phyloP scores from a whole-genome alignment of 208 protist genomes.

The Trypanosoma boissoni region DNA sequence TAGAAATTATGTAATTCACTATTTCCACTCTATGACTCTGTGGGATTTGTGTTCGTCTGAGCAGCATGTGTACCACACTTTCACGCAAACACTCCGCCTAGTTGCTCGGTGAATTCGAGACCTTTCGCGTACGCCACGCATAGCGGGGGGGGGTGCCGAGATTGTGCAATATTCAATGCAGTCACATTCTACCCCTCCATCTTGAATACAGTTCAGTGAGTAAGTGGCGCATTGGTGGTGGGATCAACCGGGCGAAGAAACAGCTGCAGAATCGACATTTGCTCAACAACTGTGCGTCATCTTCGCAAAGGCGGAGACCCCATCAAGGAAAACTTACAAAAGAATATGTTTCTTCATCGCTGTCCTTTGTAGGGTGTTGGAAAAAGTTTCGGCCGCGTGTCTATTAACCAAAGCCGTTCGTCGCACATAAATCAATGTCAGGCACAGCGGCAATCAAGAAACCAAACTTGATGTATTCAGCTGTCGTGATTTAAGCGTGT shows the following conservation, averaged over 20 bases:
- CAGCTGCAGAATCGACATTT: slow-evolving; percentile 27
- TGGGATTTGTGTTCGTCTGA: too few species aligned
- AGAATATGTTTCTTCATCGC: too few species aligned
- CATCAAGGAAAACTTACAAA: too few species aligned
- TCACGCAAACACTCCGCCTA: slow-evolving; percentile 51
- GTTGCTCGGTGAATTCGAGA: slow-evolving; percentile 28
- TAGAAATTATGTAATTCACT: not conserved
- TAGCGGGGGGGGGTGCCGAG: slow-evolving; percentile 16
- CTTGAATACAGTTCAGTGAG: slow-evolving; percentile 22
- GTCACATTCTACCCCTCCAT: slow-evolving; percentile 11
- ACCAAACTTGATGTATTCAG: slow-evolving; percentile 43
- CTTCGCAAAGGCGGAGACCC: slow-evolving; percentile 27
- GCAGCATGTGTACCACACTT: too few species aligned
- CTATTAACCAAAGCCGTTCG: too few species aligned
- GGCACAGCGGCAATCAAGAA: too few species aligned
- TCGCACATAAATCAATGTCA: too few species aligned
- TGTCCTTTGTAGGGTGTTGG: too few species aligned
- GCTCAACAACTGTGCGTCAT: slow-evolving; percentile 54
- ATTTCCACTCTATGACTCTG: too few species aligned
- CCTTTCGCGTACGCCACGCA: slow-evolving; percentile 45
- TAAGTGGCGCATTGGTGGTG: slow-evolving; percentile 14
- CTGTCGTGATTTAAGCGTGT: slow-evolving; percentile 44
- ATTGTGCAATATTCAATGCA: not conserved
- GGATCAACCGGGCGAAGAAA: slow-evolving; percentile 28
- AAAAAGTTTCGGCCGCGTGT: too few species aligned